phyloP scores from a whole-genome alignment of 2,329 filamentous ascomycete species.

The Venturia pyrina region DNA sequence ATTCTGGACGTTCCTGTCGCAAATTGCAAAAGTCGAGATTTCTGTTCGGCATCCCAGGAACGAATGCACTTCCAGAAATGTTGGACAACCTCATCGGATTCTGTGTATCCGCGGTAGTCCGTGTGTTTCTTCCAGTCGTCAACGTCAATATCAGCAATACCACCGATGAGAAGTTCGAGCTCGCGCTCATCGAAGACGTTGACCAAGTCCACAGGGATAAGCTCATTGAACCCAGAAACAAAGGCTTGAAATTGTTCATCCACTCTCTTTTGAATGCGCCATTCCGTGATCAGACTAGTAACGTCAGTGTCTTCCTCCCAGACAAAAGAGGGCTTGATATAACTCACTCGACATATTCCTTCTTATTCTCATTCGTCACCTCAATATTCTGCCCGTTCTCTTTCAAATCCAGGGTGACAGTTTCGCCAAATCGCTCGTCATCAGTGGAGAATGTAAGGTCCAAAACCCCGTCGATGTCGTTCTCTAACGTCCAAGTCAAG shows the following conservation, averaged over 20 bases:
- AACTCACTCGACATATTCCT: slow-evolving; percentile 86
- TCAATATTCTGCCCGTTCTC: slow-evolving; percentile 83
- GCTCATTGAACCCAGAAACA: slow-evolving; percentile 92
- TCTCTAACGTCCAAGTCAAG: slow-evolving; percentile 94
- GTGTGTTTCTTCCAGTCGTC: slow-evolving; percentile 99
- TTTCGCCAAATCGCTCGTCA: slow-evolving; percentile 92
- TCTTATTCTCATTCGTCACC: slow-evolving; percentile 98
- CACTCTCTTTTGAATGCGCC: slow-evolving; percentile 97
- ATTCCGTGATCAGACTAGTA: slow-evolving; percentile 79
- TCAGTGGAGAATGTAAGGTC: slow-evolving; percentile 96
- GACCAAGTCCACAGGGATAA: slow-evolving; percentile 91
- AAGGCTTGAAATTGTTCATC: slow-evolving; percentile 98
- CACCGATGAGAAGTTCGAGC: slow-evolving; percentile 88
- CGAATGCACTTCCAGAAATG: slow-evolving; percentile 98
- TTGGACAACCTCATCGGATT: slow-evolving; percentile 92
- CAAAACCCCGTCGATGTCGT: slow-evolving; percentile 89
- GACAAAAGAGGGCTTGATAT: neutral
- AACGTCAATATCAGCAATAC: slow-evolving; percentile 99
- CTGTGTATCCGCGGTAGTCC: slow-evolving; percentile 96
- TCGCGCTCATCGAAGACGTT: slow-evolving; percentile 99
- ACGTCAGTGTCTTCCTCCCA: slow-evolving; percentile 14
- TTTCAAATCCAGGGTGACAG: slow-evolving; percentile 88
- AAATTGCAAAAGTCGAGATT: slow-evolving; percentile 90
- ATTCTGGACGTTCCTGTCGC: slow-evolving; percentile 96
- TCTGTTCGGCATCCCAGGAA: slow-evolving; percentile 96